Conservation (phyloP, 225 moss, liverwort and hornwort species). For the Neckera pumila region DNA sequence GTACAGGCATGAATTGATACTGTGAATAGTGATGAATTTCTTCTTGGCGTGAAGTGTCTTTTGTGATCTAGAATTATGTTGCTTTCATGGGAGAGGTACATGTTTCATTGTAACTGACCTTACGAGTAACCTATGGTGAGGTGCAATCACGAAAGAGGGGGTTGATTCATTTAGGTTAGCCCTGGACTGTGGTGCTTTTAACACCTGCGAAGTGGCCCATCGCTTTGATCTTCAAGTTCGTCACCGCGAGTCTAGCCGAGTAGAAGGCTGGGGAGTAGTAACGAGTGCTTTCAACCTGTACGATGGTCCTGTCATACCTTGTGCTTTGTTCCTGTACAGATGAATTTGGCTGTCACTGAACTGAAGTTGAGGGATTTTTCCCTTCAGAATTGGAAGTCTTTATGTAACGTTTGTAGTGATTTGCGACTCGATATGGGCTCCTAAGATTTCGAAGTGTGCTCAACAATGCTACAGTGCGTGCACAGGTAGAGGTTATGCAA, state of each 20-base stretch:
- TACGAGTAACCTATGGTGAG: neutral
- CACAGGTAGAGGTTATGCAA: neutral
- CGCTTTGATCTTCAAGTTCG: neutral
- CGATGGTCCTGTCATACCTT: neutral
- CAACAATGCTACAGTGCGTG: neutral
- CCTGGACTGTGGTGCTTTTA: neutral
- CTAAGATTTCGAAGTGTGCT: neutral
- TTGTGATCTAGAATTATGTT: neutral
- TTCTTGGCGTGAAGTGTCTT: neutral
- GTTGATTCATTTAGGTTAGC: neutral
- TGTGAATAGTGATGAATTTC: neutral
- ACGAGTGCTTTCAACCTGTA: neutral
- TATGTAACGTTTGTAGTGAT: neutral
- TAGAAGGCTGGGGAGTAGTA: neutral
- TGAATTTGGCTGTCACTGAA: neutral
- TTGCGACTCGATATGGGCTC: neutral
- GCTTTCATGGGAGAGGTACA: neutral
- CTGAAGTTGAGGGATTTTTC: neutral
- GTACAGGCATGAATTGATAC: neutral
- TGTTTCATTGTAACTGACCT: neutral
- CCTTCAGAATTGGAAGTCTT: neutral
- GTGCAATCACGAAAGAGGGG: neutral
- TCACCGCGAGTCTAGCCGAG: neutral
- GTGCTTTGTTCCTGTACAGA: neutral
- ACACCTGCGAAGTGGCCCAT: neutral